These are phyloP conservation scores for Scleromitrula shiraiana DNA, from an alignment of 2,329 filamentous ascomycete genomes.

Conservation along the genomic window DNA sequence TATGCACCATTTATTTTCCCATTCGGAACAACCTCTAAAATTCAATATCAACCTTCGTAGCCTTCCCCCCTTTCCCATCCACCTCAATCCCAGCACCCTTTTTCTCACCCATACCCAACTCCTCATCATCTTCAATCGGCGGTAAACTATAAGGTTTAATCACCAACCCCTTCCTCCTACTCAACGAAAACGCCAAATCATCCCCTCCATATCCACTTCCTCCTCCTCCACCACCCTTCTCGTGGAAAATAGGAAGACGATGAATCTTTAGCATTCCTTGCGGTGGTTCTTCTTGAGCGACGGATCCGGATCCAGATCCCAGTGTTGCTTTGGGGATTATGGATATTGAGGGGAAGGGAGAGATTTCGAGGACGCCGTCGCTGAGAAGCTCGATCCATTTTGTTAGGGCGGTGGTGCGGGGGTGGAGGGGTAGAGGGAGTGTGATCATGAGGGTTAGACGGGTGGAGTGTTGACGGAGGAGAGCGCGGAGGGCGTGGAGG, in stretches of 20 bases:
- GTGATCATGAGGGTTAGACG: conserved; percentile 67
- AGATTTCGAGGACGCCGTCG: conserved; percentile 81
- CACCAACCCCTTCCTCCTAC: conserved; percentile 67
- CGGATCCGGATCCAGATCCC: conserved; percentile 39
- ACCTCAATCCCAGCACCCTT: conserved; percentile 22
- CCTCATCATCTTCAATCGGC: conserved; percentile 67
- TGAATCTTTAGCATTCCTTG: conserved; percentile 84
- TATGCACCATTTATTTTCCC: background rate
- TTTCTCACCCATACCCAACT: conserved; percentile 27
- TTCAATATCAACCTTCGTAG: conserved; percentile 29
- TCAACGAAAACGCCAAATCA: conserved; percentile 85
- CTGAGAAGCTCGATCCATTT: conserved; percentile 79
- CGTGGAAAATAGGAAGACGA: conserved; percentile 74
- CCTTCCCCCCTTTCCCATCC: conserved; percentile 24
- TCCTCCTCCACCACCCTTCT: conserved; percentile 74
- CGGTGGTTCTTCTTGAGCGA: conserved; percentile 60
- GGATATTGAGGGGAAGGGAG: conserved; percentile 57
- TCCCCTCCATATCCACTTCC: conserved; percentile 63
- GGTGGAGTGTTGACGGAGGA: conserved; percentile 60
- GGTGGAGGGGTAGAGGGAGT: conserved; percentile 71
- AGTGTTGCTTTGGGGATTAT: conserved; percentile 35
- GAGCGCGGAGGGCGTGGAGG: conserved; percentile 65
- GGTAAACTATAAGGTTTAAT: conserved; percentile 87
- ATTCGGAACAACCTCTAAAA: conserved; percentile 17
- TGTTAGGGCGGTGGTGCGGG: conserved; percentile 65